phyloP scores from a whole-genome alignment of 1,284 basidiomycete species.

The Papiliotrema terrestris region DNA sequence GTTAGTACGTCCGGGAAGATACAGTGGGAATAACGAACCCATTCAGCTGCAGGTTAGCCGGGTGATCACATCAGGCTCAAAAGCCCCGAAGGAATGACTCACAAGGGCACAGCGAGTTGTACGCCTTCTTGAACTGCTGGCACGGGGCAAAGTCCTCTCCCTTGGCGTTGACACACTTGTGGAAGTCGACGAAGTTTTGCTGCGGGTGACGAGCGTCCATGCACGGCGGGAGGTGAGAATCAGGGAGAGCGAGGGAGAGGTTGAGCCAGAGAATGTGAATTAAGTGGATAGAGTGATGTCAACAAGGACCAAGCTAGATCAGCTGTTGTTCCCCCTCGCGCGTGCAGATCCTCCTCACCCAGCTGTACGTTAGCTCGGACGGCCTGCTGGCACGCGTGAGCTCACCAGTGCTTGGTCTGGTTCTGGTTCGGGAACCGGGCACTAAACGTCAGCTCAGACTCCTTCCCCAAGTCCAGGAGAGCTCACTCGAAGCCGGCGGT shows the following conservation, averaged over 20 bases:
- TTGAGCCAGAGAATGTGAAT: neutral
- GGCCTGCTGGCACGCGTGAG: neutral
- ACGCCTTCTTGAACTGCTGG: conserved; percentile 97
- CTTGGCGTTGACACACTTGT: conserved; percentile 95
- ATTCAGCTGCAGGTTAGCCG: conserved; percentile 64
- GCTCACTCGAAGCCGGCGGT: conserved; percentile 52
- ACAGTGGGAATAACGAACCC: conserved; percentile 58
- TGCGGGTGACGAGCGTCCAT: conserved; percentile 43
- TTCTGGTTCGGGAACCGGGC: conserved; percentile 95
- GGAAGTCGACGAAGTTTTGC: conserved; percentile 97
- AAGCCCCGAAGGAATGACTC: conserved; percentile 51
- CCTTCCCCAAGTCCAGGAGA: neutral
- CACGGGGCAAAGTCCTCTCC: conserved; percentile 97
- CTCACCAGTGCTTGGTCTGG: conserved; percentile 88
- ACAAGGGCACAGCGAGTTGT: conserved; percentile 98
- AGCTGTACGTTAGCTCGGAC: neutral
- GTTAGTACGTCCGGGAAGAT: neutral
- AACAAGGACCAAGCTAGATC: neutral
- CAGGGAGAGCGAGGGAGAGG: neutral
- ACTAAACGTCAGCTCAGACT: conserved; percentile 36
- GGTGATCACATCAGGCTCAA: too few species aligned
- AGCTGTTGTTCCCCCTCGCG: too few species aligned
- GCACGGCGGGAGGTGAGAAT: neutral
- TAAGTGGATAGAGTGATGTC: neutral
- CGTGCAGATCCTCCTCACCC: neutral